Evolutionary conservation across 352 stramenopile species (phyloP).

Genomic region (Phytophthora capsici): DNA sequence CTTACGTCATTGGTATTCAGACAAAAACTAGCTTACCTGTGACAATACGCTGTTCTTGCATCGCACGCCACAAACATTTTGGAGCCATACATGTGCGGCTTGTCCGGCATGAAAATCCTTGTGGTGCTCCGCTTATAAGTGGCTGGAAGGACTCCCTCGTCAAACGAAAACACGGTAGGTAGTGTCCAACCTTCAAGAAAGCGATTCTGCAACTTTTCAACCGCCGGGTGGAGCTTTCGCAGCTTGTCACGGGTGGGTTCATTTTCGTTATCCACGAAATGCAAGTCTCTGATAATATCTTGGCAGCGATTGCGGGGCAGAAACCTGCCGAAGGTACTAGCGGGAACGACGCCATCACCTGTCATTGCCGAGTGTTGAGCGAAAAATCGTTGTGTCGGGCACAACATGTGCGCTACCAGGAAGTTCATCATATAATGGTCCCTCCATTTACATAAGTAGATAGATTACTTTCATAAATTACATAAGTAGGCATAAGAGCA

Average conservation of each 20-base stretch:
- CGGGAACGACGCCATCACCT: not conserved
- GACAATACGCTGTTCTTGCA: constrained; percentile 1
- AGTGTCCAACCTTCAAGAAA: constrained; percentile 5
- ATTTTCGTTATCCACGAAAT: constrained; percentile 23
- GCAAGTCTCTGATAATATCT: constrained; percentile 1
- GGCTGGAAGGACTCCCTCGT: constrained; percentile 31
- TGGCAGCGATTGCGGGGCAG: constrained; percentile 26
- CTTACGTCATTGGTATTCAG: no score
- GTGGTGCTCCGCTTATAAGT: no score
- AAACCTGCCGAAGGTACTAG: constrained; percentile 19
- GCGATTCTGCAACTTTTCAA: not conserved
- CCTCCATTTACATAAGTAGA: no score
- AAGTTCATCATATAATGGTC: no score
- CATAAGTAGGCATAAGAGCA: no score
- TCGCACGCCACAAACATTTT: constrained; percentile 27
- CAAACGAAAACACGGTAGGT: constrained; percentile 27
- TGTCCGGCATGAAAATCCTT: constrained; percentile 30
- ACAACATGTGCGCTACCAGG: not conserved
- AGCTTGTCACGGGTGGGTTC: not conserved
- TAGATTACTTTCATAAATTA: no score
- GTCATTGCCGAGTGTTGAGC: not conserved
- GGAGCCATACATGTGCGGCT: constrained; percentile 13
- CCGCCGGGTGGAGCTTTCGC: not conserved
- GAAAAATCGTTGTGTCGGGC: not conserved
- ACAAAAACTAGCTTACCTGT: no score